Percentiles rank a stretch among this genome's conserved stretches.
Conservation (phyloP, 73 alveolate species). For the Paraurostyla sp. region DNA sequence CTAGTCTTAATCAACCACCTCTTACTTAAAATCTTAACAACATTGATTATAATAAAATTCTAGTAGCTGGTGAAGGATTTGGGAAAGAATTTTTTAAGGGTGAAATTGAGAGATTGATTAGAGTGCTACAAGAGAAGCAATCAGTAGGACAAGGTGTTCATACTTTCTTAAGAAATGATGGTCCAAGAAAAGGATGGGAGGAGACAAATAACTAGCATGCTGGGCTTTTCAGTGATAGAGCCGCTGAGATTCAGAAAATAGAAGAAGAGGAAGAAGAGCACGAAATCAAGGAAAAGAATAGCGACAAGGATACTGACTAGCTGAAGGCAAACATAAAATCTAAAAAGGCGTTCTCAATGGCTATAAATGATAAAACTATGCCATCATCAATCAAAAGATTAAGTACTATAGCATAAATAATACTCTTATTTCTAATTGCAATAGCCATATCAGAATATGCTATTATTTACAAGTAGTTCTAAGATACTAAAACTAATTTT, state of each 20-base stretch:
- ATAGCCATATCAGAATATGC: constrained; percentile 59
- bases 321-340: constrained; percentile 43
- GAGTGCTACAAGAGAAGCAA: constrained; percentile 22
- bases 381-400: constrained; percentile 61
- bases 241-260: constrained; percentile 45
- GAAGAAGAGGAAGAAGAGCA: constrained; percentile 50
- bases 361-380: constrained; percentile 62
- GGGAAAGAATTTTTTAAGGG: constrained; percentile 56
- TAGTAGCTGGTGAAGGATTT: constrained; percentile 55
- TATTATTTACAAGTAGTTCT: constrained; percentile 21
- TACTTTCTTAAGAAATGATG: constrained; percentile 55
- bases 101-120: constrained; percentile 44
- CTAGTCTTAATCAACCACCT: neutral
- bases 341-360: constrained; percentile 57
- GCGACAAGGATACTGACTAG: constrained; percentile 27
- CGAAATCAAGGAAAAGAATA: constrained; percentile 31
- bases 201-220: constrained; percentile 25
- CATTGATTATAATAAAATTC: constrained; percentile 18
- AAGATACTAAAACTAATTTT: constrained; percentile 56
- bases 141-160: constrained; percentile 10
- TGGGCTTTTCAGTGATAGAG: constrained; percentile 43
- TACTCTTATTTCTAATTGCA: constrained; percentile 17
- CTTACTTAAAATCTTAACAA: neutral
- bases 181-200: constrained; percentile 66
- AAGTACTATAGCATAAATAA: constrained; percentile 46